phyloP scores from a whole-genome alignment of 306 rosid species.

The Senna siamea region DNA sequence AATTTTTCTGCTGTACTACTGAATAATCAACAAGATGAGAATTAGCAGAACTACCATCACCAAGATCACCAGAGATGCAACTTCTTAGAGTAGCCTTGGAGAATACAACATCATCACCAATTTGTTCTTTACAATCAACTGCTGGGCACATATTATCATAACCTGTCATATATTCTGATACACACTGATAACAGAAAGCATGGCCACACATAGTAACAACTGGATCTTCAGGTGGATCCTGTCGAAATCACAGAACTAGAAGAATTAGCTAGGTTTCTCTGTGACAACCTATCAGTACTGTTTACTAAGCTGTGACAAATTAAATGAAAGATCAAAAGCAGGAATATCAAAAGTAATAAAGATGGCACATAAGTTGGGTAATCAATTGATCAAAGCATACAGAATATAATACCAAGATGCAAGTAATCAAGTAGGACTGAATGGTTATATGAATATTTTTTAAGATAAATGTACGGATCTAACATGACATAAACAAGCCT shows the following conservation, averaged over 20 bases:
- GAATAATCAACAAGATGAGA: conserved; percentile 57
- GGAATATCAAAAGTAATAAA: conserved; percentile 11
- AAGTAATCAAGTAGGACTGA: neutral
- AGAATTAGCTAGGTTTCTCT: conserved; percentile 41
- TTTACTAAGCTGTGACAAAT: conserved; percentile 10
- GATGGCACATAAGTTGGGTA: conserved; percentile 16
- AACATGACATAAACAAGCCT: neutral
- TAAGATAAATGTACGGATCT: neutral
- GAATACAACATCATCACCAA: conserved; percentile 72
- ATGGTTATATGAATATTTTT: no score
- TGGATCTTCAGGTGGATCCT: conserved; percentile 91
- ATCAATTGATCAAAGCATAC: conserved; percentile 1
- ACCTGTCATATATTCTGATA: conserved; percentile 77
- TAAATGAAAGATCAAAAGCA: conserved; percentile 30
- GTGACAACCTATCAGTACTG: conserved; percentile 16
- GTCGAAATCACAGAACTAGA: conserved; percentile 45
- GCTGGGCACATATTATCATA: conserved; percentile 87
- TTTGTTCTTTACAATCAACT: conserved; percentile 65
- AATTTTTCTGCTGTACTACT: conserved; percentile 57
- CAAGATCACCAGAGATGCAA: conserved; percentile 65
- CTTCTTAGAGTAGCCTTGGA: conserved; percentile 80
- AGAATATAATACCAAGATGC: neutral
- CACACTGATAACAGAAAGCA: conserved; percentile 93
- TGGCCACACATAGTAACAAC: conserved; percentile 92
- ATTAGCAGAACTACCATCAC: conserved; percentile 49